Evolutionary conservation across 2,329 filamentous ascomycete species (phyloP).

Genomic region (Cercospora beticola): DNA sequence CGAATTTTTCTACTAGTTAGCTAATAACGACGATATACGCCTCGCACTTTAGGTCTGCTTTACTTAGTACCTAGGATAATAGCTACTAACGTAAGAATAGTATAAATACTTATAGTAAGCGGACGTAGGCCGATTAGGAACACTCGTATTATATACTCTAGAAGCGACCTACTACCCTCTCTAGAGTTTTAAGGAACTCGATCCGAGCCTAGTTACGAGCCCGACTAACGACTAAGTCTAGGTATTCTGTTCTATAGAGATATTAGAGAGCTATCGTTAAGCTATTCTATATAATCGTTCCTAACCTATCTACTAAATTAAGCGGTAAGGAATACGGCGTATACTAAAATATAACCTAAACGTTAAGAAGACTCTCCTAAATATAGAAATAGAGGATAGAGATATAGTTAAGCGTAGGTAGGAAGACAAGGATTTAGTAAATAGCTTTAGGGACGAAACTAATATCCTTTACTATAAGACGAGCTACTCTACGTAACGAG

Average conservation of each 20-base stretch:
- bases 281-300: background rate
- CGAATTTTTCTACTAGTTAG: background rate
- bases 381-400: background rate
- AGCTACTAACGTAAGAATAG: background rate
- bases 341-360: background rate
- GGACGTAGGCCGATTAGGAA: background rate
- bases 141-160: background rate
- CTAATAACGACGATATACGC: background rate
- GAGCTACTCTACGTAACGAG: constrained; percentile 6
- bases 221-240: background rate
- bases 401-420: background rate
- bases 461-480: background rate
- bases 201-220: background rate
- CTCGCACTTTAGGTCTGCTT: background rate
- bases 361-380: background rate
- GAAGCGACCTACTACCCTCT: background rate
- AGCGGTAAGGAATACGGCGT: background rate
- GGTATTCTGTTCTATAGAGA: background rate
- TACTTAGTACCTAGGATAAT: background rate
- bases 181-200: background rate
- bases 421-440: background rate
- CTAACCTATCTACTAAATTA: background rate
- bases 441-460: background rate
- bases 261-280: background rate
- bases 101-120: background rate